Percentiles rank a stretch among this genome's conserved stretches.
phyloP scores from a whole-genome alignment of 2,329 filamentous ascomycete species.

The Ceratocystis alfenasii region DNA sequence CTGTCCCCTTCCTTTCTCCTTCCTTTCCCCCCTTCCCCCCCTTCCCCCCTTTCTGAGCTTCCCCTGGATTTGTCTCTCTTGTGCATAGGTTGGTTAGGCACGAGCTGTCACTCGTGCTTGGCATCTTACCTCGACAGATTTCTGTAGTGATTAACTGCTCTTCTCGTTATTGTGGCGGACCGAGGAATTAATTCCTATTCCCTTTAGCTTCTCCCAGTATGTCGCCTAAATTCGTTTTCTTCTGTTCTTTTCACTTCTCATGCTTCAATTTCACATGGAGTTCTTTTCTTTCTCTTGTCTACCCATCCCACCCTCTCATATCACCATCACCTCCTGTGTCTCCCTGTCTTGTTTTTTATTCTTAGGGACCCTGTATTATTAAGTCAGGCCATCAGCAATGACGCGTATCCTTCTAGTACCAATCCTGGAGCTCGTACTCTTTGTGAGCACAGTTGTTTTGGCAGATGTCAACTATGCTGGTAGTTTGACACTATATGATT shows the following conservation, averaged over 20 bases:
- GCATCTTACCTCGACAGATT: no score
- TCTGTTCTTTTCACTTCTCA: no score
- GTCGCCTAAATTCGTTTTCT: no score
- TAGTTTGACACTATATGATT: slow-evolving; percentile 34
- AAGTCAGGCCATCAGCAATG: background rate
- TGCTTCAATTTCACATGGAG: no score
- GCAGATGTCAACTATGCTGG: slow-evolving; percentile 34
- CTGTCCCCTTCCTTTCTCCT: background rate
- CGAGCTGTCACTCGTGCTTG: no score
- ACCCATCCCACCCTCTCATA: no score
- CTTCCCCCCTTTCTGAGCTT: background rate
- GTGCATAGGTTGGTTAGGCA: background rate
- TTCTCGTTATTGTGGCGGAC: no score
- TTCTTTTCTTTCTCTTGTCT: no score
- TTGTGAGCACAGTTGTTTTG: background rate
- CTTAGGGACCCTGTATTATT: background rate
- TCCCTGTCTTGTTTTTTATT: background rate
- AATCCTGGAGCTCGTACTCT: background rate
- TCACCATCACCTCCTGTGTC: no score
- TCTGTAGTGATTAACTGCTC: no score
- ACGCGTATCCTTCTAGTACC: background rate
- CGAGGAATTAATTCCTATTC: no score
- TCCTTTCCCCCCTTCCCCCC: background rate
- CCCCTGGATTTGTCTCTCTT: background rate
- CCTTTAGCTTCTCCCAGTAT: no score